Evolutionary conservation across 2,329 filamentous ascomycete species (phyloP), one percentile per base, ranked within the genome.

Genomic region (Acarospora socialis): DNA sequence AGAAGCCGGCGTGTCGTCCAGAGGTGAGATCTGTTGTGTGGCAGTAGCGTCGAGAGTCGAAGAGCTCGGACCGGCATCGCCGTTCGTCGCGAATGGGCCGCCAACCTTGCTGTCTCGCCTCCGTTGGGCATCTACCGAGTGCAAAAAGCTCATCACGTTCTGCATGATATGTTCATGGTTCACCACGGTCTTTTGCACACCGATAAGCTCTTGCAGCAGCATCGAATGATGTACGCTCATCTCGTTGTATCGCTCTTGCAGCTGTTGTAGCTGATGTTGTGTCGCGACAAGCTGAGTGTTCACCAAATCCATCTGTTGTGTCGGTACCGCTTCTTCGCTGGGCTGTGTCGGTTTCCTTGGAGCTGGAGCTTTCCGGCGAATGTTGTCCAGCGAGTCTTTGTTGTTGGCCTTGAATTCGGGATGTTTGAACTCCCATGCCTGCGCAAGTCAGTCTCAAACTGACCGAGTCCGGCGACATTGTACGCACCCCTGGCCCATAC

Each of bases 401-500:
- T 87, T 92, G 57, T 94, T 87, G 43, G 81, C 78, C 46, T 84
- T 81, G 61, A 98, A 98, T 48, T 93, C 84, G 8, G 87, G 87
- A 50, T 98, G 90, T 53, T 90, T 92, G 54, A 98, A 98, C 52
- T 98, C 90, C 82, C 82, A 92, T 8, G 78, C 74, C 81, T 90
- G 48, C 19, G 29, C 32, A 10, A 34, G 46, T 58, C 44, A 62
- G 53, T 46, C 39, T 28, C 15, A 31, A 21, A 13, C 17, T 23
- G 21, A 7, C 13, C 19, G 16, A 5, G n/a, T 13, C 13, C 16
- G 29, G 23, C 33, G 13, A 23, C 21, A n/a, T 27, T 21, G 22
- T 22, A 51, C 57, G 59, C 57, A 90, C 82, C 56, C 80, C 80
- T 40, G 77, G 66, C 12, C 83, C 83, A 47, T 92, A 92, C 5